phyloP scores from a whole-genome alignment of 192 early-diverging fungal genomes.

The Linnemannia schmuckeri region DNA sequence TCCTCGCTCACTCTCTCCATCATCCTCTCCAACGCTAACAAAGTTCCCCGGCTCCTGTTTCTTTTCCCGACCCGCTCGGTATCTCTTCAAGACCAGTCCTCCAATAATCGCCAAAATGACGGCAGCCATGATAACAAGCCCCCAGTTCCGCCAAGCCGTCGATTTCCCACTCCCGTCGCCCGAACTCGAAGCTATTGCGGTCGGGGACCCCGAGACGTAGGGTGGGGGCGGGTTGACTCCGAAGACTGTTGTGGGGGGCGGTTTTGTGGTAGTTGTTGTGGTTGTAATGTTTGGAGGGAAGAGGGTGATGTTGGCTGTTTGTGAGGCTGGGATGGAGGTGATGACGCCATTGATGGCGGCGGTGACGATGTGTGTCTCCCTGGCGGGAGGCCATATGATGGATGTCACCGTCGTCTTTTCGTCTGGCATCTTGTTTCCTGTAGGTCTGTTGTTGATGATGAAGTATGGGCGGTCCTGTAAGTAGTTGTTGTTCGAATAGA shows the following conservation, averaged over 20 bases:
- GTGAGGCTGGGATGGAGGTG: constrained; percentile 30
- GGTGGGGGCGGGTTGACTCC: constrained; percentile 27
- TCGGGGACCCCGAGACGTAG: constrained; percentile 3
- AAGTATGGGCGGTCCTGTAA: neutral
- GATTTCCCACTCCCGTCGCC: constrained; percentile 13
- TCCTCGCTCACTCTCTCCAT: constrained; percentile 4
- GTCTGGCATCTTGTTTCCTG: neutral
- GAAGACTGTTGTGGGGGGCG: constrained; percentile 32
- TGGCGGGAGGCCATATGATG: constrained; percentile 7
- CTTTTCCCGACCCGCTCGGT: constrained; percentile 30
- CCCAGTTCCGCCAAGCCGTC: constrained; percentile 26
- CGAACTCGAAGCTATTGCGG: neutral
- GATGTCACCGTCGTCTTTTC: constrained; percentile 3
- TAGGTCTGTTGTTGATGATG: neutral
- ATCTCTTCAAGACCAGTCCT: constrained; percentile 14
- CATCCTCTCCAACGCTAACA: constrained; percentile 34
- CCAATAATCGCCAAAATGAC: constrained; percentile 23
- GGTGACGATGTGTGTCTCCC: constrained; percentile 35
- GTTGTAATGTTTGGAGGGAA: constrained; percentile 15
- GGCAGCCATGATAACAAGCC: neutral
- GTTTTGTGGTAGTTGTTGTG: constrained; percentile 30
- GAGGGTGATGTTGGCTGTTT: constrained; percentile 37
- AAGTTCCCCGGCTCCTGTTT: constrained; percentile 45
- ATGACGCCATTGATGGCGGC: constrained; percentile 27
- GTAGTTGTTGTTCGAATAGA: neutral